These are phyloP conservation scores for Debaryomycetaceae sp. DNA, from an alignment of 1,139 yeast genomes.

Conservation along the genomic window DNA sequence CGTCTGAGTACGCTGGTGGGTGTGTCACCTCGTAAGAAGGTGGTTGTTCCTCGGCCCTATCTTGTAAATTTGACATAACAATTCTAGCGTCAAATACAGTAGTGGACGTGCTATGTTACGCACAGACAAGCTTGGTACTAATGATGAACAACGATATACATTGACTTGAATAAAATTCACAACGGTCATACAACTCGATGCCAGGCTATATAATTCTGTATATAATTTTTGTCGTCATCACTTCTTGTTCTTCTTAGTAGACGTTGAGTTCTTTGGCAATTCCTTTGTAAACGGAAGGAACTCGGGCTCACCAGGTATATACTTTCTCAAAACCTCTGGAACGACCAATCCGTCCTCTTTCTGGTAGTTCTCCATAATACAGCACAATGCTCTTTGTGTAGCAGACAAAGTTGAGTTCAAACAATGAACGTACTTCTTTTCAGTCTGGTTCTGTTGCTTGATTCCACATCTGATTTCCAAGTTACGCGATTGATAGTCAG, in stretches of 20 bases:
- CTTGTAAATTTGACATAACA: too few species aligned
- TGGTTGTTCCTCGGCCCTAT: slow-evolving; percentile 2
- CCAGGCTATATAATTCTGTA: background rate
- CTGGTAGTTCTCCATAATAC: slow-evolving; percentile 96
- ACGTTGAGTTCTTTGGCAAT: slow-evolving; percentile 90
- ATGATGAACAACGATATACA: too few species aligned
- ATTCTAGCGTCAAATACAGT: too few species aligned
- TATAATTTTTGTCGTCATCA: background rate
- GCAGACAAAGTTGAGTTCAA: slow-evolving; percentile 97
- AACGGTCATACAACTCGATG: background rate
- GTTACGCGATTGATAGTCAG: slow-evolving; percentile 98
- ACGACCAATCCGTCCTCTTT: slow-evolving; percentile 90
- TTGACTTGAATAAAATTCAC: background rate
- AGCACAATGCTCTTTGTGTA: slow-evolving; percentile 96
- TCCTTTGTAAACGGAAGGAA: slow-evolving; percentile 88
- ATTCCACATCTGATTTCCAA: slow-evolving; percentile 98
- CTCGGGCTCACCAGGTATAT: slow-evolving; percentile 98
- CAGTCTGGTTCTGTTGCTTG: slow-evolving; percentile 91
- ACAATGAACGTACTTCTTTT: slow-evolving; percentile 98
- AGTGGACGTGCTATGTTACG: background rate
- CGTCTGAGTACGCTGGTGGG: slow-evolving; percentile 4
- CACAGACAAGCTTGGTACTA: too few species aligned
- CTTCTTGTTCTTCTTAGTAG: slow-evolving; percentile 59
- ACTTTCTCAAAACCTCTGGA: slow-evolving; percentile 93
- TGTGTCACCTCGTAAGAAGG: slow-evolving; percentile 10